Evolutionary conservation across 495 filamentous ascomycete species (phyloP).

Genomic region (Daldinia childiae): DNA sequence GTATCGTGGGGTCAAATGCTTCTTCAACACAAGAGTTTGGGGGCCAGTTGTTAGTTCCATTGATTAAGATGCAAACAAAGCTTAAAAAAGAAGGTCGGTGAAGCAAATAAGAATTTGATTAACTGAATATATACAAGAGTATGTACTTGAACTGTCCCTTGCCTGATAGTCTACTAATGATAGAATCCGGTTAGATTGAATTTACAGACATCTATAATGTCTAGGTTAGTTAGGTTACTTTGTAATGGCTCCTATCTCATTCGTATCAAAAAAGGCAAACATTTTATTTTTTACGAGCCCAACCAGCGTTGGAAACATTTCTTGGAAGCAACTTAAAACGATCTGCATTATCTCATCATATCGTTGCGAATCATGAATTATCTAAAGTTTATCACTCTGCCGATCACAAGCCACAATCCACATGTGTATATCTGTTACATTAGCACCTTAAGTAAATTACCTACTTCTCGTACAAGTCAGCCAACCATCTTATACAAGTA

Average conservation of each 20-base stretch:
- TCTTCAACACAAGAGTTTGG: neutral
- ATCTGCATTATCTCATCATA: neutral
- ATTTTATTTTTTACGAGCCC: neutral
- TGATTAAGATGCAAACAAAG: conserved; percentile 14
- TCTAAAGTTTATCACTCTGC: neutral
- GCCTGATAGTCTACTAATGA: neutral
- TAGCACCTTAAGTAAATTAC: neutral
- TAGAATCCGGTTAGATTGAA: neutral
- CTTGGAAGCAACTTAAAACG: neutral
- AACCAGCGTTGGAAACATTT: neutral
- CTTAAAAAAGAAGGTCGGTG: conserved; percentile 41
- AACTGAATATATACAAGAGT: neutral
- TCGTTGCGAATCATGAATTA: neutral
- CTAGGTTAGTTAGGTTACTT: too few relatives aligned
- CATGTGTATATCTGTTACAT: neutral
- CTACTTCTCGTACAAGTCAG: neutral
- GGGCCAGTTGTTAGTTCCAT: neutral
- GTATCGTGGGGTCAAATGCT: neutral
- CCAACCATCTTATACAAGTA: neutral
- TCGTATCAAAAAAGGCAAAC: neutral
- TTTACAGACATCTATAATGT: too few relatives aligned
- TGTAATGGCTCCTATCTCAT: neutral
- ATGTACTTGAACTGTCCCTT: neutral
- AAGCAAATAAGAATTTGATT: conserved; percentile 8
- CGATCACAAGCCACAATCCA: conserved; percentile 15